Percentiles rank a stretch among this genome's conserved stretches.
phyloP scores from a whole-genome alignment of 2,329 filamentous ascomycete species.

The Cryphonectria nitschkei region DNA sequence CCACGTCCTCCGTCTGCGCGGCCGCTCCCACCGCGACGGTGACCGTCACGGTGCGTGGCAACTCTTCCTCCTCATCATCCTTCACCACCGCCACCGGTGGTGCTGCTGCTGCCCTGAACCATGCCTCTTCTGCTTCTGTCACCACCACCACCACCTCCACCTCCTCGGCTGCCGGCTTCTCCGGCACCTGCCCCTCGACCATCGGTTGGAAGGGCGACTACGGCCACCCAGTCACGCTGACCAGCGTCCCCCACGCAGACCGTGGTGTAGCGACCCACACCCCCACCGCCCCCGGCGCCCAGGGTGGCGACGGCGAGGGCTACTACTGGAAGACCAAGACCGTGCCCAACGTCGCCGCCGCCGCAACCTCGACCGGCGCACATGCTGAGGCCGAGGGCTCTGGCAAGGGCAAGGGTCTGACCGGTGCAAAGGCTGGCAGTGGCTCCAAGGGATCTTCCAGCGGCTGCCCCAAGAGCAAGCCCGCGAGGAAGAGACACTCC shows the following conservation, averaged over 20 bases:
- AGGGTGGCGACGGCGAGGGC: background rate
- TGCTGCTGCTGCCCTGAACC: background rate
- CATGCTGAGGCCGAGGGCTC: background rate
- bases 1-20: conserved; percentile 33
- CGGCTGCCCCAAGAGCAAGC: conserved; percentile 25
- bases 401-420: background rate
- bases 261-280: conserved; percentile 15
- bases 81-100: conserved; percentile 8
- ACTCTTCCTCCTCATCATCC: conserved; percentile 18
- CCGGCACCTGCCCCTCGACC: conserved; percentile 26
- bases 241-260: conserved; percentile 24
- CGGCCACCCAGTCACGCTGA: conserved; percentile 29
- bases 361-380: background rate
- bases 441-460: conserved; percentile 4
- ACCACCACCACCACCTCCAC: conserved; percentile 11
- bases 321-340: background rate
- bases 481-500: conserved; percentile 25
- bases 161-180: conserved; percentile 16
- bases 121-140: conserved; percentile 10
- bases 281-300: conserved; percentile 2
- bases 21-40: conserved; percentile 33
- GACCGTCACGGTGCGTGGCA: conserved; percentile 31
- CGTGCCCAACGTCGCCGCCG: background rate
- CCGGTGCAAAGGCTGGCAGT: background rate
- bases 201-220: conserved; percentile 28